A percentile compares a stretch with the other conserved stretches of the same genome.
Conservation (phyloP, 306 rosid species). For the Begonia fuchsioides region DNA sequence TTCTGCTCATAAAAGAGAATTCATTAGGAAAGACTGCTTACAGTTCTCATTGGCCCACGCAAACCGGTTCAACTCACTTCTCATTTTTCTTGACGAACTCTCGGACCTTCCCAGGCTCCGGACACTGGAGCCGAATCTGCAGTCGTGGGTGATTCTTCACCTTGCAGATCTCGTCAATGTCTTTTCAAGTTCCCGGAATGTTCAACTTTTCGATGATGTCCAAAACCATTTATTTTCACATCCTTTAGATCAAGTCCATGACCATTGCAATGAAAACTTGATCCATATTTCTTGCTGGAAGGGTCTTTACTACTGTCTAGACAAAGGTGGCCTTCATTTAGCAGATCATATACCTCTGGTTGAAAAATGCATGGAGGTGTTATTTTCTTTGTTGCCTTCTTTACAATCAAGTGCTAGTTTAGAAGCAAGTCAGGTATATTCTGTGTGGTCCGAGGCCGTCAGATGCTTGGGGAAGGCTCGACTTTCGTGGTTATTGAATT, state of each 20-base stretch:
- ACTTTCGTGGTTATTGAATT: slow-evolving; percentile 47
- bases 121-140: slow-evolving; percentile 58
- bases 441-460: slow-evolving; percentile 58
- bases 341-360: slow-evolving; percentile 36
- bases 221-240: slow-evolving; percentile 33
- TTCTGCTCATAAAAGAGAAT: slow-evolving; percentile 32
- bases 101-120: slow-evolving; percentile 65
- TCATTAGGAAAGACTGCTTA: slow-evolving; percentile 59
- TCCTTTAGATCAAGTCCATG: slow-evolving; percentile 21
- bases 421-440: slow-evolving; percentile 15
- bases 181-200: slow-evolving; percentile 72
- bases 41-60: slow-evolving; percentile 77
- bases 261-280: slow-evolving; percentile 25
- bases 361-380: slow-evolving; percentile 70
- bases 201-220: slow-evolving; percentile 52
- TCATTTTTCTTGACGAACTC: slow-evolving; percentile 80
- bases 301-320: slow-evolving; percentile 61
- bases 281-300: slow-evolving; percentile 72
- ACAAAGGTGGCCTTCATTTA: slow-evolving; percentile 51
- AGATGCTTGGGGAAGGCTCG: slow-evolving; percentile 77
- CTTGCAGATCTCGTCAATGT: slow-evolving; percentile 55
- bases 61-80: slow-evolving; percentile 57
- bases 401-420: slow-evolving; percentile 15
- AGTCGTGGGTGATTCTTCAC: slow-evolving; percentile 56
- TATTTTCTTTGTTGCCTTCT: slow-evolving; percentile 56